Evolutionary conservation across 2,329 filamentous ascomycete genomes (phyloP).

Genomic region (Nothopassalora personata): DNA sequence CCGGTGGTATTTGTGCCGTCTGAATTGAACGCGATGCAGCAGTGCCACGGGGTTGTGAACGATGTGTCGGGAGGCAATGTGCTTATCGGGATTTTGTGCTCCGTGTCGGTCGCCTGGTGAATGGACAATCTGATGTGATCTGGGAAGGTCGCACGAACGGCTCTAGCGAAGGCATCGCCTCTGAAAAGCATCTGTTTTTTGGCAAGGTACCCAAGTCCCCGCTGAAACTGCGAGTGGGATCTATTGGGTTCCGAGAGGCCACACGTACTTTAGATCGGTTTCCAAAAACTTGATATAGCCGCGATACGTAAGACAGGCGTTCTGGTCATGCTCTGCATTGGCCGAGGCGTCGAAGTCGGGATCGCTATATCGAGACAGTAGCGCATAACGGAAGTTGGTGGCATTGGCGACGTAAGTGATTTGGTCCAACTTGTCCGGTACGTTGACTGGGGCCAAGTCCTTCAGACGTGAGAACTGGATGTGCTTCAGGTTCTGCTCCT

Average conservation of each 20-base stretch:
- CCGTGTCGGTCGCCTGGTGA: conserved; percentile 4
- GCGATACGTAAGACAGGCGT: conserved; percentile 14
- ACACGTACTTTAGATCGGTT: conserved; percentile 14
- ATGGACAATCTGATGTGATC: conserved; percentile 11
- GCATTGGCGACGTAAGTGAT: conserved; percentile 17
- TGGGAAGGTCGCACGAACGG: conserved; percentile 10
- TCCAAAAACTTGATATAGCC: conserved; percentile 14
- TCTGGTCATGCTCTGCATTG: conserved; percentile 8
- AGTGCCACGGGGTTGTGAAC: conserved; percentile 18
- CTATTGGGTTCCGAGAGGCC: conserved; percentile 6
- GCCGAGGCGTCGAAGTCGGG: conserved; percentile 4
- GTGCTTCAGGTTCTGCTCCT: conserved; percentile 8
- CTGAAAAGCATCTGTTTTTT: conserved; percentile 18
- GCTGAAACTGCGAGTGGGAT: conserved; percentile 13
- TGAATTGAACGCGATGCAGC: conserved; percentile 15
- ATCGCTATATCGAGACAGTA: conserved; percentile 12
- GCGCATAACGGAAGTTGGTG: conserved; percentile 15
- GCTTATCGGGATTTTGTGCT: conserved; percentile 11
- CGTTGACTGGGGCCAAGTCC: conserved; percentile 9
- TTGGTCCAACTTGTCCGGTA: conserved; percentile 14
- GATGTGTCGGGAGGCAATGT: conserved; percentile 8
- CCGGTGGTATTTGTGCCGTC: conserved; percentile 18
- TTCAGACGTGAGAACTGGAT: conserved; percentile 13
- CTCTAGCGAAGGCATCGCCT: conserved; percentile 17
- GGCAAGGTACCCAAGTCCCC: conserved; percentile 12